phyloP scores from a whole-genome alignment of 192 early-diverging fungal genomes.

The Backusella luteola region DNA sequence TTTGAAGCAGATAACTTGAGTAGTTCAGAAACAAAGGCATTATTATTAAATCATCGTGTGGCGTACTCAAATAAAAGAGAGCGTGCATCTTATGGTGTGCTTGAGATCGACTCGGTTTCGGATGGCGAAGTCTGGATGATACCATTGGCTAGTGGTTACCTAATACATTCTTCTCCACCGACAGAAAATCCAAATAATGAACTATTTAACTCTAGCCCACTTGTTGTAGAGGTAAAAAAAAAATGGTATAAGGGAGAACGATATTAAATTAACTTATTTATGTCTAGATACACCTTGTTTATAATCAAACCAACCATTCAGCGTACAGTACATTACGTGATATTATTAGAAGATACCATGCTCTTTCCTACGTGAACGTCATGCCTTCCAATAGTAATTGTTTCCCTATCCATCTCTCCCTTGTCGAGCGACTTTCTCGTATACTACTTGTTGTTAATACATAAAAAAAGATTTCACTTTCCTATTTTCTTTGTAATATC shows the following conservation, averaged over 20 bases:
- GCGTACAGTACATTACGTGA: constrained; percentile 44
- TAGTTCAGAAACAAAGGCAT: constrained; percentile 39
- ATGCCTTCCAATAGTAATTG: constrained; percentile 45
- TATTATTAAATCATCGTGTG: constrained; percentile 52
- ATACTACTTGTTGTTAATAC: constrained; percentile 39
- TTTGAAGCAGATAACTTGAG: background rate
- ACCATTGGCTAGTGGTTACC: constrained; percentile 49
- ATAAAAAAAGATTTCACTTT: background rate
- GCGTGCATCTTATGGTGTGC: constrained; percentile 15
- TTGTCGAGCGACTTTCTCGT: constrained; percentile 47
- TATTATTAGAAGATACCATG: constrained; percentile 50
- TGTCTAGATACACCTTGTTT: constrained; percentile 35
- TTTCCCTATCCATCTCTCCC: constrained; percentile 47
- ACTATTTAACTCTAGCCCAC: constrained; percentile 39
- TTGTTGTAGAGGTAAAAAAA: constrained; percentile 41
- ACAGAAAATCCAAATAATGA: constrained; percentile 43
- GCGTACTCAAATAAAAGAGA: constrained; percentile 40
- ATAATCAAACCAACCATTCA: constrained; percentile 29
- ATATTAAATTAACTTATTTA: background rate
- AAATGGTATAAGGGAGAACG: background rate
- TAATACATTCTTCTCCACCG: constrained; percentile 43
- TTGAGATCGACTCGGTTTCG: constrained; percentile 14
- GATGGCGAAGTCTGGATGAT: constrained; percentile 38
- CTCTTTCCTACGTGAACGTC: constrained; percentile 48
- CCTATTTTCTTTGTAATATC: background rate